These are phyloP conservation scores for Podospora anserina DNA, from an alignment of 495 filamentous ascomycete species.

Conservation along the genomic window DNA sequence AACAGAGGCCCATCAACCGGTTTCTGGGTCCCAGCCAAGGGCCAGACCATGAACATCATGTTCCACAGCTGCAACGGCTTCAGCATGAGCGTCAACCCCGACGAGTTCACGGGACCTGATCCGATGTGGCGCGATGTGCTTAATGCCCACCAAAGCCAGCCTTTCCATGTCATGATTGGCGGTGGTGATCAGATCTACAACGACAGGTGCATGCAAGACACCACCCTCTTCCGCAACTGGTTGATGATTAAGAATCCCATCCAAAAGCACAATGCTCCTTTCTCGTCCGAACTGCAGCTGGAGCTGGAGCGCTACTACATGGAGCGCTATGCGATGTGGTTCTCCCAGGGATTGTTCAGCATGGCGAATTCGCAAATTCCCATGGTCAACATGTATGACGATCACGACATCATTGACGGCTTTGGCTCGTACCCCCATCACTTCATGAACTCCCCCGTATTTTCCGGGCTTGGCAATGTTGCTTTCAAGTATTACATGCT, in stretches of 20 bases:
- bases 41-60: slow-evolving; percentile 95
- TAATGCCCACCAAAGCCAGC: slow-evolving; percentile 84
- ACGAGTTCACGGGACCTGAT: slow-evolving; percentile 84
- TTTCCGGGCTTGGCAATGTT: slow-evolving; percentile 81
- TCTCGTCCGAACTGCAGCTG: slow-evolving; percentile 72
- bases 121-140: slow-evolving; percentile 95
- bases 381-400: slow-evolving; percentile 97
- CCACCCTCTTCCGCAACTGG: slow-evolving; percentile 75
- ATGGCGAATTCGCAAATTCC: slow-evolving; percentile 93
- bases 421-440: slow-evolving; percentile 90
- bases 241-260: slow-evolving; percentile 72
- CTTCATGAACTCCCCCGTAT: slow-evolving; percentile 88
- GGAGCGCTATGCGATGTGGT: slow-evolving; percentile 83
- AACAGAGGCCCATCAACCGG: slow-evolving; percentile 84
- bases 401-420: slow-evolving; percentile 97
- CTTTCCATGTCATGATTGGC: slow-evolving; percentile 98
- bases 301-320: slow-evolving; percentile 87
- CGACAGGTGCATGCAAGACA: slow-evolving; percentile 72
- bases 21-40: slow-evolving; percentile 90
- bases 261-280: slow-evolving; percentile 70
- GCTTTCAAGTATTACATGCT: slow-evolving; percentile 98
- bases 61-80: slow-evolving; percentile 98
- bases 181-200: slow-evolving; percentile 98
- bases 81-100: slow-evolving; percentile 70
- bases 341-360: slow-evolving; percentile 89